phyloP scores from a whole-genome alignment of 2,329 filamentous ascomycete species.

The Aaosphaeria pasadenensis region DNA sequence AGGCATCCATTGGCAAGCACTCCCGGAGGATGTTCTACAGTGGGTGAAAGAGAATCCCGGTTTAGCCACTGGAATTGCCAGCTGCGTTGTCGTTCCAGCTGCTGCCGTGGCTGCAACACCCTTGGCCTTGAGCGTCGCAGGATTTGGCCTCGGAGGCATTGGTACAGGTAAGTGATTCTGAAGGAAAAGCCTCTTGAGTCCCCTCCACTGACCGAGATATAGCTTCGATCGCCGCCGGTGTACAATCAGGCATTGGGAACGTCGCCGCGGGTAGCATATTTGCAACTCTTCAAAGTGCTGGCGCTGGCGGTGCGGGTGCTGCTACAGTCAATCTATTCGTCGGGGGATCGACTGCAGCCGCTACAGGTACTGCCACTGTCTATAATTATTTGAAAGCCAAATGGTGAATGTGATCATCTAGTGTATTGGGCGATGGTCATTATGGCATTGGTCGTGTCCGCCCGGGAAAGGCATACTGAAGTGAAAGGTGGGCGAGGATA shows the following conservation, averaged over 20 bases:
- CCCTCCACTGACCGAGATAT: neutral
- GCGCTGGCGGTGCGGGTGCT: slow-evolving; percentile 10
- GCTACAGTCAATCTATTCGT: slow-evolving; percentile 11
- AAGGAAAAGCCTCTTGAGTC: no score
- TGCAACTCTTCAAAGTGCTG: slow-evolving; percentile 17
- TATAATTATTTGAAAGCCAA: no score
- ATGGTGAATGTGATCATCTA: no score
- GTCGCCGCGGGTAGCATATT: slow-evolving; percentile 13
- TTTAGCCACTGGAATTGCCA: neutral
- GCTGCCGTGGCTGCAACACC: neutral
- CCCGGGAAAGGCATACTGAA: no score
- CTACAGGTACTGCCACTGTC: neutral
- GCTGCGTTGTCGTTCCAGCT: neutral
- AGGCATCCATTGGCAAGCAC: no score
- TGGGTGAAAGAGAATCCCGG: no score
- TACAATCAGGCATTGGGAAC: slow-evolving; percentile 11
- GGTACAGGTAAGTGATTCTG: neutral
- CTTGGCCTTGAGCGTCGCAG: neutral
- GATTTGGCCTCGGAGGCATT: neutral
- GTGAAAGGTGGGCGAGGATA: no score
- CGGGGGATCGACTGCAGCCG: neutral
- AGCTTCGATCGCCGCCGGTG: slow-evolving; percentile 13
- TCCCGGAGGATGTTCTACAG: no score
- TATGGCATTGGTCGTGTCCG: no score
- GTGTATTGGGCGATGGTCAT: no score